Percentiles rank a stretch among this genome's conserved stretches.
Conservation (phyloP, 208 protist species). For the Porcisia deanei region DNA sequence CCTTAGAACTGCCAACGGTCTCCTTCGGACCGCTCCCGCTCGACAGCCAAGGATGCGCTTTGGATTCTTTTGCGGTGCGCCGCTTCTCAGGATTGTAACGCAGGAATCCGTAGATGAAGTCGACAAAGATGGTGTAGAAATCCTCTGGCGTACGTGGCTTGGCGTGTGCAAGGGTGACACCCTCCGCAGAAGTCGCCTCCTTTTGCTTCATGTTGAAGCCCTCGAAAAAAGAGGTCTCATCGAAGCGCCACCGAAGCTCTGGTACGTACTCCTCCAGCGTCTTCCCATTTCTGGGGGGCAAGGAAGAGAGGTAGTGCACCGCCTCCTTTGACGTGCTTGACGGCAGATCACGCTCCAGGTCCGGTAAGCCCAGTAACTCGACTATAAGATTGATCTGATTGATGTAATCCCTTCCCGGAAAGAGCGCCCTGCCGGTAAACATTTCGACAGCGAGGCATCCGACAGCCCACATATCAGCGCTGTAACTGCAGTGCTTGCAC, state of each 20-base stretch:
- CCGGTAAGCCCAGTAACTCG: constrained; percentile 65
- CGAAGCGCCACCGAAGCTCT: constrained; percentile 46
- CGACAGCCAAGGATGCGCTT: constrained; percentile 80
- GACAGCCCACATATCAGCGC: constrained; percentile 96
- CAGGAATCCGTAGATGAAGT: constrained; percentile 92
- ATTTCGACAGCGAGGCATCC: constrained; percentile 96
- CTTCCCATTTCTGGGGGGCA: constrained; percentile 50
- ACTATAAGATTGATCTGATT: constrained; percentile 88
- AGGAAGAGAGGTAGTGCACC: constrained; percentile 55
- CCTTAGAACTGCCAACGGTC: constrained; percentile 48
- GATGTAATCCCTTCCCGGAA: constrained; percentile 85
- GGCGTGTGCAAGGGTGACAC: constrained; percentile 7
- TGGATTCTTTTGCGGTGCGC: constrained; percentile 92
- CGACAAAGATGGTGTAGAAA: constrained; percentile 68
- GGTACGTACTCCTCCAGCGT: constrained; percentile 56
- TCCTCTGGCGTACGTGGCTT: constrained; percentile 27
- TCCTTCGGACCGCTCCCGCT: constrained; percentile 46
- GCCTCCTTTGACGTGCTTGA: constrained; percentile 71
- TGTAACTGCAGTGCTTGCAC: constrained; percentile 82
- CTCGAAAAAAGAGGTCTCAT: constrained; percentile 51
- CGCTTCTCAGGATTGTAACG: constrained; percentile 93
- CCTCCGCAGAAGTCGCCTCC: constrained; percentile 13
- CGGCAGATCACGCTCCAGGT: constrained; percentile 74
- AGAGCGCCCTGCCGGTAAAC: constrained; percentile 87
- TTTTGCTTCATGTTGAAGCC: constrained; percentile 40